Evolutionary conservation across 129 eudicot species (phyloP), one percentile per base, ranked within the genome.

Genomic region (Escallonia herrerae): DNA sequence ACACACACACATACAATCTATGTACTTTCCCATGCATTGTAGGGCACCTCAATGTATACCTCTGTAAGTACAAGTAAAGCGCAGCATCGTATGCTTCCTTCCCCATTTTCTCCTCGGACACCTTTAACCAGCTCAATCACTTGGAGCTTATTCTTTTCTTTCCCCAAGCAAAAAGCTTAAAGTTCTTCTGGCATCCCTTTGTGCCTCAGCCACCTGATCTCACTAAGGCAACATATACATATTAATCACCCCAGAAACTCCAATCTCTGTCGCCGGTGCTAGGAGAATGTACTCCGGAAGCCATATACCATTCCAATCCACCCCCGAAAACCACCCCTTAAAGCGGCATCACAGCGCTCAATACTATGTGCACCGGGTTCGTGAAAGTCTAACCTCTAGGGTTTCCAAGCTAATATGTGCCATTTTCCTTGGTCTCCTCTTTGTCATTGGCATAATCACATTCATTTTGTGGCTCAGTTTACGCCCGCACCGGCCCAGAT

Each of bases 401-500:
- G 71, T 89, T 40, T 77, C 87, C 22, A 93, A 93, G 76, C 77
- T 93, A 41, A 72, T 93, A 8, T 93, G 96, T 38, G 57, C 93
- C 12, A 73, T 89, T 10, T 72, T 86, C 50, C 76, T 93, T 14
- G 53, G 73, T 59, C 59, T 93, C 40, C 71, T 93, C 53, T 79
- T 86, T 71, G 33, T 80, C 1, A 41, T 80, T 7, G 96, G 95
- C 63, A 62, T 93, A 15, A 82, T 84, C 64, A 46, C 76, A 7
- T 93, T 93, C 83, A 84, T 93, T 45, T 43, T 93, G 41, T 93
- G 91, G 87, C 84, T 93, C 46, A 80, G 93, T 71, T 68, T 93
- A 7, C 87, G 90, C 15, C 99, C 99, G 1, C 99, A 89, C 64
- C 79, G 96, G 22, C 99, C 99, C 9, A 54, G 87, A 15, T 72